Evolutionary conservation across 345 rosid species (phyloP).

Genomic region (Corchorus olitorius): DNA sequence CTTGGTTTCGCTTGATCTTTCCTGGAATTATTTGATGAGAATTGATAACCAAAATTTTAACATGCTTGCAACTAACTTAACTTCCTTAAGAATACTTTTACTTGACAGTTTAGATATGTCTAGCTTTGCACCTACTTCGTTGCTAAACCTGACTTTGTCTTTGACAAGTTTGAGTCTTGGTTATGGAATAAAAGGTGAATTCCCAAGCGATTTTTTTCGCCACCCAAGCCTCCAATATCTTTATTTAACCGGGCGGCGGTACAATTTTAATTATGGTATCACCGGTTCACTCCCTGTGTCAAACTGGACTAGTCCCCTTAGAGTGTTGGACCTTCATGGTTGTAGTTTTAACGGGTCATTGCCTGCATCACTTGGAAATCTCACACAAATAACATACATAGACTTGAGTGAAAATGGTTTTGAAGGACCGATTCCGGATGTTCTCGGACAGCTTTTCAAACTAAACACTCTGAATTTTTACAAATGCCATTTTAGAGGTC

Average conservation of each 20-base stretch:
- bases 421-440: not conserved
- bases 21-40: not conserved
- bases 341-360: slow-evolving; percentile 3
- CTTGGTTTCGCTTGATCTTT: slow-evolving; percentile 10
- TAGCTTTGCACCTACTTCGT: not conserved
- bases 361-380: not conserved
- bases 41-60: not conserved
- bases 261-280: not conserved
- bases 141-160: slow-evolving; percentile 11
- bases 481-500: slow-evolving; percentile 22
- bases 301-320: slow-evolving; percentile 17
- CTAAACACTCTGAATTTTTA: not conserved
- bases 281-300: slow-evolving; percentile 19
- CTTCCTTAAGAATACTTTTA: not conserved
- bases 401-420: not conserved
- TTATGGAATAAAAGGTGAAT: slow-evolving; percentile 12
- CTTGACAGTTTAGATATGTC: slow-evolving; percentile 5
- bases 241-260: not conserved
- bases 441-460: not conserved
- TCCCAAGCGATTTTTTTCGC: slow-evolving; percentile 4
- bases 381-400: not conserved
- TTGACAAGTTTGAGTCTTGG: not conserved
- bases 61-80: slow-evolving; percentile 1
- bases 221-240: slow-evolving; percentile 10
- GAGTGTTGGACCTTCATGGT: not conserved